Evolutionary conservation across 306 rosid species (phyloP).

Genomic region (Rosa persica): DNA sequence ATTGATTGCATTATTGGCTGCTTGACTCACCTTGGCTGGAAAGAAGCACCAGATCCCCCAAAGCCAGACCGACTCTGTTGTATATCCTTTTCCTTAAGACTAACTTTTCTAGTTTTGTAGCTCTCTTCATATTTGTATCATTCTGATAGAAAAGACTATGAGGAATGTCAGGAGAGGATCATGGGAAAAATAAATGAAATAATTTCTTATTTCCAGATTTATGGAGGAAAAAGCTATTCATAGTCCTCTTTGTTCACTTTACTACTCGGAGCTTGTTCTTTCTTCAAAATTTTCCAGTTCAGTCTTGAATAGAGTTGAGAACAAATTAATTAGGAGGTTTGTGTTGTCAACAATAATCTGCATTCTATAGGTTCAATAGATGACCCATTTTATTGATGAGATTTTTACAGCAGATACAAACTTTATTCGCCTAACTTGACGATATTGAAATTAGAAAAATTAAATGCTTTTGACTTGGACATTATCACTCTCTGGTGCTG

Average conservation of each 20-base stretch:
- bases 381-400: too few relatives aligned
- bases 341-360: too few relatives aligned
- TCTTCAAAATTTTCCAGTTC: background rate
- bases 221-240: background rate
- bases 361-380: too few relatives aligned
- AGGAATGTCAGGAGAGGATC: background rate
- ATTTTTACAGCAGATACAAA: too few relatives aligned
- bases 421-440: too few relatives aligned
- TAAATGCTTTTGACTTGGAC: too few relatives aligned
- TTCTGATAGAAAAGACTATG: background rate
- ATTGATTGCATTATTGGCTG: too few relatives aligned
- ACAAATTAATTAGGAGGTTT: too few relatives aligned
- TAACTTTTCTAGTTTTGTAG: background rate
- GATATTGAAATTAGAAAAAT: too few relatives aligned
- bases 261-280: background rate
- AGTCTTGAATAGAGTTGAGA: background rate
- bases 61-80: background rate
- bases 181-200: too few relatives aligned
- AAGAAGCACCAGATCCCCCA: background rate
- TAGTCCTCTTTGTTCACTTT: background rate
- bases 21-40: background rate
- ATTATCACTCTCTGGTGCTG: too few relatives aligned
- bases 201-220: background rate
- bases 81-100: background rate
- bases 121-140: background rate